These are phyloP conservation scores for Solanum sitiens DNA, from an alignment of 257 asterid genomes.

Conservation along the genomic window DNA sequence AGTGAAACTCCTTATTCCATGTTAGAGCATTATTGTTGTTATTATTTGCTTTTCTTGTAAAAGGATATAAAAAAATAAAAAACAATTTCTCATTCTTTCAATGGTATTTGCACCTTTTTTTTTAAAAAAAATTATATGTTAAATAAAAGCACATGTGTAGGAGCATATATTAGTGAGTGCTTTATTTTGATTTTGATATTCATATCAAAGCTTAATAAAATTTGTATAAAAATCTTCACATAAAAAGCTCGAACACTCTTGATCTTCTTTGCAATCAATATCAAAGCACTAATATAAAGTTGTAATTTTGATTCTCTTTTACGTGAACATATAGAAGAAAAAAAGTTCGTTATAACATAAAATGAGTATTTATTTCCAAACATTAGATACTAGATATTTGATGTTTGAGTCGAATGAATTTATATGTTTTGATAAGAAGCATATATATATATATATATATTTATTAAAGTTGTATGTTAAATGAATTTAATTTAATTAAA, in stretches of 20 bases:
- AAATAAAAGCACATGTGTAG: not conserved
- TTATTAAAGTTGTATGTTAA: no score
- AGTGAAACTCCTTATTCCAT: not conserved
- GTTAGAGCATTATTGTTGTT: not conserved
- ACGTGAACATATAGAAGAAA: not conserved
- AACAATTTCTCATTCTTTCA: not conserved
- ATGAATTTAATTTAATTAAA: not conserved
- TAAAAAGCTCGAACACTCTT: no score
- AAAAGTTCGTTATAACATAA: no score
- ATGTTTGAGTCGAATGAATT: not conserved
- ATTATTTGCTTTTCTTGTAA: not conserved
- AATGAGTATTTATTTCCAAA: not conserved
- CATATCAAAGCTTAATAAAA: no score
- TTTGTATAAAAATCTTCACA: no score
- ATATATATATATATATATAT: no score
- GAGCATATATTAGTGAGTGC: not conserved
- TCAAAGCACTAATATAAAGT: not conserved
- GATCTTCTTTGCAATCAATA: not conserved
- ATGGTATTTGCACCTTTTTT: not conserved
- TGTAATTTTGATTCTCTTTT: not conserved
- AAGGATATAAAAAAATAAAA: not conserved
- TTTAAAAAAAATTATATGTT: not conserved
- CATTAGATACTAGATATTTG: not conserved
- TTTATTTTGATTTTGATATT: no score
- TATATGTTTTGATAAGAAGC: not conserved